Percentiles rank a stretch among this genome's conserved stretches.
phyloP scores from a whole-genome alignment of 2,329 filamentous ascomycete species.

The Monosporascus sp. region DNA sequence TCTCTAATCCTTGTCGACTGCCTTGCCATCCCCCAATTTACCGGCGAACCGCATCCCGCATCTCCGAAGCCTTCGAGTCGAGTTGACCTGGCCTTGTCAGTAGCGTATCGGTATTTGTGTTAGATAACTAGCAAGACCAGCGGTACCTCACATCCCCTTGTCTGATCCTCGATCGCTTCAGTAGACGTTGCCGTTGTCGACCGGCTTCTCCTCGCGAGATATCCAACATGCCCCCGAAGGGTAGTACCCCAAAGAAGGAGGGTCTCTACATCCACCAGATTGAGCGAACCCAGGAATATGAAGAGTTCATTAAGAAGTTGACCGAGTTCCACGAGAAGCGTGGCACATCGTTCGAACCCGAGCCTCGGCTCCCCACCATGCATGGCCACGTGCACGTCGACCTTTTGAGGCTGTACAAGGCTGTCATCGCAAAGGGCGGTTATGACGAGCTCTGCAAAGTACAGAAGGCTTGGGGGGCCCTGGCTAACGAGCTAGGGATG shows the following conservation, averaged over 20 bases:
- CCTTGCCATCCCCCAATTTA: too few relatives aligned
- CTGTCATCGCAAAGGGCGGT: conserved; percentile 70
- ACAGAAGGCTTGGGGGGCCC: conserved; percentile 79
- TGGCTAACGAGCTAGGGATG: conserved; percentile 72
- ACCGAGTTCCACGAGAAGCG: conserved; percentile 71
- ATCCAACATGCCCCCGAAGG: conserved; percentile 24
- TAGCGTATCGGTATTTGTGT: too few relatives aligned
- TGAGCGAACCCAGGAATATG: conserved; percentile 64
- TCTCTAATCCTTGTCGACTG: too few relatives aligned
- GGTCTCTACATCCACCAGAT: conserved; percentile 34
- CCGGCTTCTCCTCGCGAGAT: not conserved
- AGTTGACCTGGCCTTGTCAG: too few relatives aligned
- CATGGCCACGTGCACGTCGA: conserved; percentile 73
- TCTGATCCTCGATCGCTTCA: not conserved
- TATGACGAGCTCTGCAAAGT: conserved; percentile 81
- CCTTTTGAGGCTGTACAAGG: conserved; percentile 71
- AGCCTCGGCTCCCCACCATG: conserved; percentile 58
- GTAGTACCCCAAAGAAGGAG: conserved; percentile 22
- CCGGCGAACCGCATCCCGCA: too few relatives aligned
- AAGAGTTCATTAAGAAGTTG: conserved; percentile 71
- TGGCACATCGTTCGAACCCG: conserved; percentile 72
- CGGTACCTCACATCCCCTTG: too few relatives aligned
- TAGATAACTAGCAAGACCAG: too few relatives aligned
- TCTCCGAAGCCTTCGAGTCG: not conserved
- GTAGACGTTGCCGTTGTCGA: conserved; percentile 14